Base-by-base conservation (phyloP, 108 stramenopile genomes). In the Pseudonitzschia pungens region DNA sequence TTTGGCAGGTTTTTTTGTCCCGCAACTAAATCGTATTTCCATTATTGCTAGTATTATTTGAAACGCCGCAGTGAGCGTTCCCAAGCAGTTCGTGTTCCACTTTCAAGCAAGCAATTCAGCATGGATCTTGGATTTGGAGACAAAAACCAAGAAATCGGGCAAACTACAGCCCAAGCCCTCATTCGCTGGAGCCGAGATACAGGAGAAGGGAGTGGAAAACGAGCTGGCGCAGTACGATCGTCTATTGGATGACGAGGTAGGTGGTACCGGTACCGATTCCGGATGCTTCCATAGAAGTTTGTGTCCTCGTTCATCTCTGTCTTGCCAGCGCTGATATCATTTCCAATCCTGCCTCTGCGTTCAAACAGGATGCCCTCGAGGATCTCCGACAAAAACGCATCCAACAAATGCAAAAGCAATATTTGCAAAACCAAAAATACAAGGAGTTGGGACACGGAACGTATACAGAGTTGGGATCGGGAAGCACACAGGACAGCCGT, bases 81-180 rank as follows among this genome's bases (percentile, higher is more conserved):
- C n/a, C n/a, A n/a, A n/a, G n/a, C n/a, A n/a, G n/a, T n/a, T n/a
- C n/a, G 45, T 48, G 14, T 14, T 48, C 45, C 5, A 11, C 2
- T 2, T 10, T 18, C 2, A 4, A 48, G 45, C 2, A 48, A 48
- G 45, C 5, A 55, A 20, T 21, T 9, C 10, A 62, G 14, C n/a
- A 95, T 95, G 94, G 94, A 95, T 72, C 76, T 95, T 55, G 94
- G 94, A 51, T 92, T 91, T 65, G 94, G 94, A 53, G 68, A 62
- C 53, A 55, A 75, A 22, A 95, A 95, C 74, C 90, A 92, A 73
- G 65, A 80, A 27, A 65, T 92, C 33, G 94, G 94, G 56, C 40
- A 76, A n/a, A 77, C 80, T 29, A 83, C 86, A 32, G 84, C 90
- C 63, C 74, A 74, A 43, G 82, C 76, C 26, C 48, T 93, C 33